Evolutionary conservation across 2,329 filamentous ascomycete species (phyloP), one percentile per base, ranked within the genome.

Genomic region (Tolypocladium ovalisporum): DNA sequence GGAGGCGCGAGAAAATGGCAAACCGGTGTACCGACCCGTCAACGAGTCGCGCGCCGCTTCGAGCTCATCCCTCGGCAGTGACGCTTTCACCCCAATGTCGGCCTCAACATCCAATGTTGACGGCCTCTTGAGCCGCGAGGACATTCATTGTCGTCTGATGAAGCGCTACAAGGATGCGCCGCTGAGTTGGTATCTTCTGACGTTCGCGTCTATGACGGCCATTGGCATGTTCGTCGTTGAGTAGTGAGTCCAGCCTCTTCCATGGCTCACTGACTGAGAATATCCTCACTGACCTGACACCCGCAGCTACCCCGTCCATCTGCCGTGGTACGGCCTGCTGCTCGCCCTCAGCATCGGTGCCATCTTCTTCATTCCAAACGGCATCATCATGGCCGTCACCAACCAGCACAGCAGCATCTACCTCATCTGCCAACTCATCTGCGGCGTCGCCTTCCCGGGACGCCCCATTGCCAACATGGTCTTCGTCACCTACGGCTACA

Each of bases 391-490:
- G 88, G 90, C 90, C 19, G 90, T 95, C 63, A 95, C 90, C 12
- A 95, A 94, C 69, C 89, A 93, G 68, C 89, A 94, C 70, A 90
- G 85, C 71, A 90, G 86, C 70, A 89, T 93, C 62, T 94, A 93
- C 69, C 80, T 94, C 39, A 89, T 94, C 64, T 93, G 89, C 69
- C 90, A 94, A 71, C 80, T 95, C 58, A 86, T 94, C 62, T 93
- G 89, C 61, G 90, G 90, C 56, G 85, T 82, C 54, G 78, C 90
- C 19, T 95, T 95, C 68, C 90, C 90, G 0, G 90, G 90, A 34
- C 86, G 88, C 1, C 90, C 90, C 1, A 89, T 95, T 13, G 90
- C 90, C 54, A 94, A 95, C 71, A 95, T 95, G 90, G 89, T 95
- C 39, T 96, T 95, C 65, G 89, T 93, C 53, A 94, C 89, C 0